These are phyloP conservation scores for Penicillium sp. DNA, from an alignment of 2,329 filamentous ascomycete species.

Conservation along the genomic window DNA sequence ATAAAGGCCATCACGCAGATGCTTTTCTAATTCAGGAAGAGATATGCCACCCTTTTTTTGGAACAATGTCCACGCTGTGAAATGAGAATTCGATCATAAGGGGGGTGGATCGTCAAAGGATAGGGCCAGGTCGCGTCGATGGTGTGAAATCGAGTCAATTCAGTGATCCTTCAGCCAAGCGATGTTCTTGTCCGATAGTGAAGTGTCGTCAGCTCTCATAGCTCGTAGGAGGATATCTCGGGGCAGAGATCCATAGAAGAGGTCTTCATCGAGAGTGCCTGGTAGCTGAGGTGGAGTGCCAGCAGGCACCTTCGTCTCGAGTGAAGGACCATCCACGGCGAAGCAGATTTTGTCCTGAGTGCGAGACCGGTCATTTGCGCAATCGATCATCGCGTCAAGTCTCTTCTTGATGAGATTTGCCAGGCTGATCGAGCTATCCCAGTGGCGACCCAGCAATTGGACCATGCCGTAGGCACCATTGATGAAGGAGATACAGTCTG, in stretches of 20 bases:
- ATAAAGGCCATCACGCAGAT: background rate
- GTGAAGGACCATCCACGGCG: slow-evolving; percentile 37
- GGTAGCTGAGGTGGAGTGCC: slow-evolving; percentile 14
- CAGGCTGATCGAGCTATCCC: slow-evolving; percentile 60
- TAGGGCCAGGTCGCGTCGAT: background rate
- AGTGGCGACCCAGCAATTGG: slow-evolving; percentile 58
- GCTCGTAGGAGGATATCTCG: slow-evolving; percentile 32
- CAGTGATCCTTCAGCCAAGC: slow-evolving; percentile 30
- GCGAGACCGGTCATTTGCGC: slow-evolving; percentile 35
- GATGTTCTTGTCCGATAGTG: slow-evolving; percentile 27
- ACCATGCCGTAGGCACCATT: slow-evolving; percentile 56
- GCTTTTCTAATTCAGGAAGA: background rate
- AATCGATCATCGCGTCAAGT: slow-evolving; percentile 46
- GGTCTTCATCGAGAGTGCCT: slow-evolving; percentile 39
- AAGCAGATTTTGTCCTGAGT: slow-evolving; percentile 38
- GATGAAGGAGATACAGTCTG: slow-evolving; percentile 57
- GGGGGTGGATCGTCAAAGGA: background rate
- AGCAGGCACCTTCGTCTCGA: slow-evolving; percentile 44
- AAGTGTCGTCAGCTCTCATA: slow-evolving; percentile 31
- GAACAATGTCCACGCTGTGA: background rate
- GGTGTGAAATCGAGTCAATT: background rate
- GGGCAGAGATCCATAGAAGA: slow-evolving; percentile 43
- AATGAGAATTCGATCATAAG: background rate
- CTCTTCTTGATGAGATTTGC: slow-evolving; percentile 52
- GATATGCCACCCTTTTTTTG: background rate